Evolutionary conservation across 2,329 filamentous ascomycete genomes (phyloP), one percentile per base, ranked within the genome.

Genomic region (Dryadomyces quercivorus): DNA sequence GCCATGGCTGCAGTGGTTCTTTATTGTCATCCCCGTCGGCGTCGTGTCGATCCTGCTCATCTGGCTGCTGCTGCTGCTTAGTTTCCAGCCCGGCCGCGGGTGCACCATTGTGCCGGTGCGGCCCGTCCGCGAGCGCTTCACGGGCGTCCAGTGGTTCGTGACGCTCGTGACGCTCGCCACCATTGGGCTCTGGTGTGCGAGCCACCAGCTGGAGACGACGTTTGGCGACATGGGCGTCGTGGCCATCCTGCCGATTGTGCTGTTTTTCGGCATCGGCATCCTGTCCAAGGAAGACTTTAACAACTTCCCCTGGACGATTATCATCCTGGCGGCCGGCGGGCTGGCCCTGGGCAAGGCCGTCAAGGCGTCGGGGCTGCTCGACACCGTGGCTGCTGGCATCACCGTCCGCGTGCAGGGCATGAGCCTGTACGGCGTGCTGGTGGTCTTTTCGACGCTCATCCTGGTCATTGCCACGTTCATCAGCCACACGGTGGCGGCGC

Each of bases 261-360:
- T 96, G 45, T 98, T 98, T 77, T 98, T 98, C 63, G 93, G 93
- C 54, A 91, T 90, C 2, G 93, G 93, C 12, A 92, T 97, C 61
- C 76, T 98, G 36, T 97, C 91, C 50, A 98, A 97, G 71, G 93
- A 97, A 70, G 93, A 98, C 71, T 98, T 98, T 67, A 98, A 98
- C 75, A 98, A 98, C 69, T 98, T 98, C 69, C 85, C 96, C 43
- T 98, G 93, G 93, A 98, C 94, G 20, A 98, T 98, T 69, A 96
- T 98, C 70, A 97, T 98, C 64, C 84, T 98, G 20, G 93, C 93
- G 0, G 92, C 93, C 0, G 93, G 93, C 49, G 93, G 93, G 8
- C 73, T 98, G 38, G 90, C 90, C 1, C 81, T 98, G 0, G 93
- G 93, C 55, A 96, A 95, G 68, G 88, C 92, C 0, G 93, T 98